Evolutionary conservation across 768 basidiomycete species (phyloP), one percentile per base, ranked within the genome.

Genomic region (Amanita muscaria): DNA sequence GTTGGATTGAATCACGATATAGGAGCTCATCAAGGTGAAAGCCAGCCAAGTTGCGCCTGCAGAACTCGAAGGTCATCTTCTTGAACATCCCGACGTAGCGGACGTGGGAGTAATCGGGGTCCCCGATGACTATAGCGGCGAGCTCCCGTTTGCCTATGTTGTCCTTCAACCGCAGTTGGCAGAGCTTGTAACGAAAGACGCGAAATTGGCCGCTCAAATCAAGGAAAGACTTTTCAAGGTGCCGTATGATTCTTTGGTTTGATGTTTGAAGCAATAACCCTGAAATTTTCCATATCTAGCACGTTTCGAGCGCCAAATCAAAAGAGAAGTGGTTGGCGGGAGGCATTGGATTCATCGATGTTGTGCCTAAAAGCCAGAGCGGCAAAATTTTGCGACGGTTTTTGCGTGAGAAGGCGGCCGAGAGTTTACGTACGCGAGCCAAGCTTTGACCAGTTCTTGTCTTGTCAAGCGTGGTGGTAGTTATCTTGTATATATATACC

Each of bases 11-110:
- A 25, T 18, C 22, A 22, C 7, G 9, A n/a, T 39, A 23, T 41
- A 79, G 77, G 80, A 83, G 61, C 68, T 83, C 22, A 62, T 84
- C 55, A 84, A 85, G 59, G 77, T 80, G 25, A 69, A 62, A 46
- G 83, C 80, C 4, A 76, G 76, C 49, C 83, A 83, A 47, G 66
- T 68, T 10, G 61, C 66, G 5, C 66, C 65, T 2, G 64, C 83
- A 2, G 80, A 82, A 46, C 61, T 82, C 10, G 81, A 83, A 55
- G 80, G 64, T 15, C 63, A 62, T 41, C 53, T 70, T 5, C 54
- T 68, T 12, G 57, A 56, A 8, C 77, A 82, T 57, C 65, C 73
- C 2, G 73, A 77, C 51, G 66, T 83, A 16, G 60, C 65, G 2
- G 83, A 83, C 48, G 69, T 65, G 4, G 80, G 79, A 46, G 79